A percentile compares a stretch with the other conserved stretches of the same genome.
Conservation (phyloP, 2,329 filamentous ascomycete genomes). For the Mollisia scopiformis region DNA sequence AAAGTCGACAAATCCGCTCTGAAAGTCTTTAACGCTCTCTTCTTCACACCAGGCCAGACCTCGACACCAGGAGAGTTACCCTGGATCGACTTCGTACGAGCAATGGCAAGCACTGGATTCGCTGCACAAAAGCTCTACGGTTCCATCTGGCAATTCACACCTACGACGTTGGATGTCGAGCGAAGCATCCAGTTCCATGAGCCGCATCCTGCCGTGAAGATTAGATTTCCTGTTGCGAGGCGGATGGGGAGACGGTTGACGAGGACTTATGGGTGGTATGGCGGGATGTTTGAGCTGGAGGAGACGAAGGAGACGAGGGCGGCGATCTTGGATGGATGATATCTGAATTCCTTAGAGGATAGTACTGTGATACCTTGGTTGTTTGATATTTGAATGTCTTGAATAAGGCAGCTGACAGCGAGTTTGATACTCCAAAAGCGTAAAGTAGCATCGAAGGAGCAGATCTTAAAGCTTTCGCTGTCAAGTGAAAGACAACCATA, state of each 20-base stretch:
- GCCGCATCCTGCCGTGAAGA: conserved; percentile 57
- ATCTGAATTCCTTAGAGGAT: no score
- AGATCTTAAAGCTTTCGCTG: no score
- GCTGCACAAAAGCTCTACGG: conserved; percentile 58
- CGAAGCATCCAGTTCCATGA: conserved; percentile 63
- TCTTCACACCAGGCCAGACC: conserved; percentile 38
- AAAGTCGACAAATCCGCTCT: conserved; percentile 38
- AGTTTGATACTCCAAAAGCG: no score
- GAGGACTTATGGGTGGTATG: conserved; percentile 54
- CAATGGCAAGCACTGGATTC: conserved; percentile 53
- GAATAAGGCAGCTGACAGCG: no score
- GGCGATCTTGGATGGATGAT: no score
- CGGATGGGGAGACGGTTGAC: conserved; percentile 51
- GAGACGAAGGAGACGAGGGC: conserved; percentile 1
- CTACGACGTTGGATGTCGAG: conserved; percentile 40
- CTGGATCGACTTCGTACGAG: conserved; percentile 56
- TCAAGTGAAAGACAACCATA: no score
- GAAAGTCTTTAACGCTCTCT: conserved; percentile 46
- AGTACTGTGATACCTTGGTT: no score
- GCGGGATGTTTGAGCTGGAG: conserved; percentile 45
- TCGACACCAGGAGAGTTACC: conserved; percentile 49
- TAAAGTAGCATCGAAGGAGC: no score
- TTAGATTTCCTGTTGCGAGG: conserved; percentile 50
- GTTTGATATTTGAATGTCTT: no score
- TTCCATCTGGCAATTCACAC: conserved; percentile 62